These are phyloP conservation scores for Rhodotorula toruloides DNA, from an alignment of 768 basidiomycete genomes.

Conservation along the genomic window DNA sequence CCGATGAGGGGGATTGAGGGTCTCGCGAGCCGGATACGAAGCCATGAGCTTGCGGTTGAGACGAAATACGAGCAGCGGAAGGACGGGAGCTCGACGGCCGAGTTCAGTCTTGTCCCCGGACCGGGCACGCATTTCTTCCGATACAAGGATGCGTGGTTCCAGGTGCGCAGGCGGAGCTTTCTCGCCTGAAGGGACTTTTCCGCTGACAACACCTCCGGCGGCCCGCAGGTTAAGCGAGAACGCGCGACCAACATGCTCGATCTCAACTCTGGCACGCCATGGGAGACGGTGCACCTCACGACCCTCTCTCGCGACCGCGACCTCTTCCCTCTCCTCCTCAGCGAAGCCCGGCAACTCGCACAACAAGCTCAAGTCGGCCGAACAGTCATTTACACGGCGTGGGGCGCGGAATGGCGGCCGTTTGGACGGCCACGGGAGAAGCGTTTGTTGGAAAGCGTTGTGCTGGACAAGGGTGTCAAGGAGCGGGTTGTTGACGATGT, in stretches of 20 bases:
- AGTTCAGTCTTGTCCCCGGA: constrained; percentile 91
- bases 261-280: constrained; percentile 82
- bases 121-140: constrained; percentile 90
- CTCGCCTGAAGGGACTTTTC: not conserved
- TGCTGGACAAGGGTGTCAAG: constrained; percentile 73
- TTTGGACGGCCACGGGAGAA: constrained; percentile 88
- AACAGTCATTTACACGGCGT: constrained; percentile 90
- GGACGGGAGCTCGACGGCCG: constrained; percentile 81
- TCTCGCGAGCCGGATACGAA: constrained; percentile 52
- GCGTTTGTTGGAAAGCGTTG: constrained; percentile 80
- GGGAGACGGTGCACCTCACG: constrained; percentile 94
- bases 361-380: constrained; percentile 83
- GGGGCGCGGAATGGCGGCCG: constrained; percentile 93
- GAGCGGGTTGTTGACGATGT: constrained; percentile 78
- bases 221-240: constrained; percentile 82
- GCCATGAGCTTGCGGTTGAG: constrained; percentile 91
- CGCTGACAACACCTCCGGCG: not conserved
- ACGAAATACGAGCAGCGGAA: constrained; percentile 78
- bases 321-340: constrained; percentile 71
- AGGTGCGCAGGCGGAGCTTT: constrained; percentile 54
- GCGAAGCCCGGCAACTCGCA: constrained; percentile 84
- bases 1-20: constrained; percentile 33
- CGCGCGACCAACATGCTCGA: constrained; percentile 89
- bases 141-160: constrained; percentile 90
- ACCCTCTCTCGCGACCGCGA: constrained; percentile 78